Base-by-base conservation (phyloP, 176 grass and related monocot species). In the Carex scoparia region DNA sequence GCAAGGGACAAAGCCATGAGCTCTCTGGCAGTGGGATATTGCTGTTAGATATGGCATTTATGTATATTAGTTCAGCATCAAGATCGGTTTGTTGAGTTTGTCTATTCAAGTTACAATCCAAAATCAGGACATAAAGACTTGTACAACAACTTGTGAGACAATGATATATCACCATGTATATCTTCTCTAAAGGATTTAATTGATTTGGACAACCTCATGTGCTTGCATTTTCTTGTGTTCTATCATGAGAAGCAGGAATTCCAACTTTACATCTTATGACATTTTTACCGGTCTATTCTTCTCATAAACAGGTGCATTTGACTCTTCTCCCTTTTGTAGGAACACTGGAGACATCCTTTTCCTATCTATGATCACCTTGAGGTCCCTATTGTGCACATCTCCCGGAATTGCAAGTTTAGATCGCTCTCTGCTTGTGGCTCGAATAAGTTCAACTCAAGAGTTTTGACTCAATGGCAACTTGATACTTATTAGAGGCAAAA, bases 1-100 rank as follows among this genome's bases (percentile, higher is more conserved):
- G 63, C 54, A 87, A 69, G 90, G 64, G 67, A 84, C 84, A 90
- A 57, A 51, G 81, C 73, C 68, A 90, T 80, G 73, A 89, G 53
- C 72, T 78, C 67, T 81, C 58, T 61, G 48, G 8, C 19, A 73
- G 71, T 72, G 1, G 67, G 61, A 46, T n/a, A 61, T 30, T 83
- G 31, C 27, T 67, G 80, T 79, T 68, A 61, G 70, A 83, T 84
- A 81, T 85, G 69, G 61, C 11, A 65, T 86, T 77, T 84, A 88
- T 91, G 46, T 68, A 31, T 31, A 31, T 31, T 62, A 44, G 10
- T 53, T 40, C 19, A 83, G 38, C 1, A 63, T 66, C 46, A 64
- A 51, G 33, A 12, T 80, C n/a, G 80, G 8, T 66, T 82, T 16
- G 31, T 4, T 82, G 23, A 38, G 7, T 65, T 23, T 51, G 48